Base-by-base conservation (phyloP, 139 green algal genomes). In the Picochlorum costavermella region DNA sequence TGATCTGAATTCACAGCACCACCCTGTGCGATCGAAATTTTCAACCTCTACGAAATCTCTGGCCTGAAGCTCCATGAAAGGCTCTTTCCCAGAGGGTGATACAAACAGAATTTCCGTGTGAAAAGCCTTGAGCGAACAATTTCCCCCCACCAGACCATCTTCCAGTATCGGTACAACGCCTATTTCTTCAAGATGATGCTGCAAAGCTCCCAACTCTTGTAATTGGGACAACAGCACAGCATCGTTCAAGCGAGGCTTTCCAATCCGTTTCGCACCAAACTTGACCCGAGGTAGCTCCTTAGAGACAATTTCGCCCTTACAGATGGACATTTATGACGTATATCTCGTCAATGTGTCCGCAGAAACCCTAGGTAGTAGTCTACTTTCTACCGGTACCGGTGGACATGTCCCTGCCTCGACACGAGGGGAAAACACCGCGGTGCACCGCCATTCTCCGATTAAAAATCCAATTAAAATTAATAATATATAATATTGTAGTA, bases 111-210 rank as follows among this genome's bases (percentile, higher is more conserved):
- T 5, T 36, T 56, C 43, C 20, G 58, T 69, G 2, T 67, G 20
- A 16, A 68, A 23, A 23, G 20, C 20, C 4, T 48, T 26, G 4
- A 69, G 29, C 1, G 60, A 58, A 44, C 67, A 74, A 60, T 74
- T 74, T 31, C 67, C 67, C 6, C 37, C 67, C n/a, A 69, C 67
- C 13, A 74, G 59, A n/a, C 67, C 67, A 49, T 74, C 67, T n/a
- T 67, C 43, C 4, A 74, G n/a, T 12, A 69, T 53, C 1, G 67
- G 67, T 0, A 74, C 45, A n/a, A 69, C 49, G 30, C 60, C 60
- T 5, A n/a, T 36, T 5, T 16, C 13, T 16, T 74, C 67, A 9
- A 74, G 45, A 23, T 49, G 10, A 2, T 14, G 11, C 33, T 61
- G 55, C n/a, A 74, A 50, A 5, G 30, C 17, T 6, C 53, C 44